These are phyloP conservation scores for Mortierella sp. DNA, from an alignment of 371 early-diverging fungal species.

Conservation along the genomic window DNA sequence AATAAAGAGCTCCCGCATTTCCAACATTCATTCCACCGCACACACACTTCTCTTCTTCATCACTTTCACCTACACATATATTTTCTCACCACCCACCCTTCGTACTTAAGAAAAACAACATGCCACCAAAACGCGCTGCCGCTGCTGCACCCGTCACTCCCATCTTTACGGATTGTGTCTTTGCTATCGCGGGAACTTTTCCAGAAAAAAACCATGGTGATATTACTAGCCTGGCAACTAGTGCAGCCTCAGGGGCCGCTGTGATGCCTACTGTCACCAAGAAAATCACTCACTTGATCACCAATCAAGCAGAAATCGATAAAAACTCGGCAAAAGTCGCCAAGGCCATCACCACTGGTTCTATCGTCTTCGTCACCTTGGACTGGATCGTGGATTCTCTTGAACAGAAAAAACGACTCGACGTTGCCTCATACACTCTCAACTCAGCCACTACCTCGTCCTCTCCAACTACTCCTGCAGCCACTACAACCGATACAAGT, in stretches of 20 bases:
- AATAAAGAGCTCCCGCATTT: background rate
- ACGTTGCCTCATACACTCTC: constrained; percentile 27
- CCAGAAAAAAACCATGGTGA: constrained; percentile 16
- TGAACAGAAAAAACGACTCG: constrained; percentile 33
- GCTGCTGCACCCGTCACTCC: constrained; percentile 15
- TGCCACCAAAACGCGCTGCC: constrained; percentile 53
- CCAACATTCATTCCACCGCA: background rate
- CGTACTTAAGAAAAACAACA: constrained; percentile 3
- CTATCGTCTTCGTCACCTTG: constrained; percentile 45
- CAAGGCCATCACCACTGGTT: constrained; percentile 27
- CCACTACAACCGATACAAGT: constrained; percentile 3
- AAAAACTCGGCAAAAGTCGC: constrained; percentile 40
- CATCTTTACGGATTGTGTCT: constrained; percentile 31
- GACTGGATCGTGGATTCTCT: constrained; percentile 60
- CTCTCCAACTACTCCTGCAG: background rate
- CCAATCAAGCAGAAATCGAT: constrained; percentile 37
- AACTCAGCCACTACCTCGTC: background rate
- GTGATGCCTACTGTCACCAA: constrained; percentile 24
- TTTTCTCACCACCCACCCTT: background rate
- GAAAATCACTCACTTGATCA: constrained; percentile 55
- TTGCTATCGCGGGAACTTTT: constrained; percentile 29
- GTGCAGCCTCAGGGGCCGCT: constrained; percentile 20
- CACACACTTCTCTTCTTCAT: background rate
- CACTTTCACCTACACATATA: too few relatives aligned
- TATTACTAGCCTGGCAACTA: constrained; percentile 9